Evolutionary conservation across 1,139 yeast genomes (phyloP), one percentile per base, ranked within the genome.

Genomic region (Candida frijolesensis): DNA sequence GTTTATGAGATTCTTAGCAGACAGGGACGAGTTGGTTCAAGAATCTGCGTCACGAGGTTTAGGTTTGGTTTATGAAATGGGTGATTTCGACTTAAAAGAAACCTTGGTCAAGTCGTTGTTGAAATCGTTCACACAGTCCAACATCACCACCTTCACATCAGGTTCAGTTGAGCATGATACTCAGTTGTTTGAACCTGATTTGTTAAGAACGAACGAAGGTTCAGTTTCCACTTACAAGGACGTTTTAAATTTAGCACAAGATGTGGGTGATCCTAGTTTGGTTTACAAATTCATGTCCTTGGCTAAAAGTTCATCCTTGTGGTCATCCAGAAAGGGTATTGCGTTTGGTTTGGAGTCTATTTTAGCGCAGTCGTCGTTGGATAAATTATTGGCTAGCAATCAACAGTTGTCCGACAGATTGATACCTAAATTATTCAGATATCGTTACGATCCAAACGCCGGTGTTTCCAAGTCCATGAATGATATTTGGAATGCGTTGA

Each of bases 281-380:
- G 97, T 94, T 5, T 94, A 94, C 67, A 89, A 91, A 61, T 94
- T 94, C 63, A 90, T 94, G 97, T 85, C 96, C 0, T 71, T 94
- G 51, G 96, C 98, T 0, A 87, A 89, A 54, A 87, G 87, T 49
- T 88, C 97, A 0, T 85, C 96, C 0, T 71, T 92, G 35, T 94
- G 99, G 98, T 83, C 96, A 0, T 89, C 97, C 0, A 78, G 96
- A 63, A 89, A 89, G 57, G 98, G 98, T 48, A 85, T 92, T 62
- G 98, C 98, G 0, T 92, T 89, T 71, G 97, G 98, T 0, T 74
- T 94, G 35, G 95, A 96, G 12, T 84, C 91, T 0, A 86, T 94
- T 48, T 71, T 94, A 63, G 86, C 96, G 1, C 89, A 88, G 59
- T 78, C 92, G 0, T 85, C 89, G 52, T 72, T 92, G 51, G 89